Base-by-base conservation (phyloP, 169 alveolate species). In the Plasmodium ovale region DNA sequence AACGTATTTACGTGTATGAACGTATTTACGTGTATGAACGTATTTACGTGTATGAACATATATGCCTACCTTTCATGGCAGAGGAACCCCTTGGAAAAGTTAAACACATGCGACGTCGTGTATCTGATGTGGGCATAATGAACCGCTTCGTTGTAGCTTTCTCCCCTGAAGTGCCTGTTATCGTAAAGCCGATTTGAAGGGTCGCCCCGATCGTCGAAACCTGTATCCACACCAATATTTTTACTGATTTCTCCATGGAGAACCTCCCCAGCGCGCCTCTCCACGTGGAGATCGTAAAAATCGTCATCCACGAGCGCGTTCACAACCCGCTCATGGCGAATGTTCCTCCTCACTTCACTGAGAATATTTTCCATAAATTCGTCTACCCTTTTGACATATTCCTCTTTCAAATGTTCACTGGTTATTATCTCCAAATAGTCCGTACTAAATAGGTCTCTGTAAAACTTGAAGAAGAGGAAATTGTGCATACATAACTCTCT, bases 281-380 rank as follows among this genome's bases (percentile, higher is more conserved):
- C 56, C 53, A n/a, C 67, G 56, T 72, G 31, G 29, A 31, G 2
- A 33, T 59, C 88, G 29, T 37, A 73, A 19, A 35, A 74, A 29
- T 74, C 74, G 44, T 74, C 88, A 54, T 74, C 88, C 25, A 74
- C 65, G 16, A 74, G 19, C 12, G 60, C 6, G 10, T 74, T 74
- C 2, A 19, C 68, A 74, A 74, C 58, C 10, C 37, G 47, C 19
- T 25, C 58, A 60, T 37, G 44, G 10, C 51, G 31, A 29, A 74
- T 59, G 19, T 74, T 56, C 27, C 44, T 65, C 19, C 54, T 29
- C 16, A 51, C 35, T 21, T 59, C 42, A 19, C 21, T 60, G 23
- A 39, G 14, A 21, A 60, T 60, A 74, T 44, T 74, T 60, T 60
- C 44, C 35, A 60, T 60, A 65, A 27, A 23, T 12, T 60, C 47